Percentiles rank a stretch among this genome's conserved stretches.
These are phyloP conservation scores for Aegilops longissima DNA, from an alignment of 176 grass and related monocot species.

Conservation along the genomic window DNA sequence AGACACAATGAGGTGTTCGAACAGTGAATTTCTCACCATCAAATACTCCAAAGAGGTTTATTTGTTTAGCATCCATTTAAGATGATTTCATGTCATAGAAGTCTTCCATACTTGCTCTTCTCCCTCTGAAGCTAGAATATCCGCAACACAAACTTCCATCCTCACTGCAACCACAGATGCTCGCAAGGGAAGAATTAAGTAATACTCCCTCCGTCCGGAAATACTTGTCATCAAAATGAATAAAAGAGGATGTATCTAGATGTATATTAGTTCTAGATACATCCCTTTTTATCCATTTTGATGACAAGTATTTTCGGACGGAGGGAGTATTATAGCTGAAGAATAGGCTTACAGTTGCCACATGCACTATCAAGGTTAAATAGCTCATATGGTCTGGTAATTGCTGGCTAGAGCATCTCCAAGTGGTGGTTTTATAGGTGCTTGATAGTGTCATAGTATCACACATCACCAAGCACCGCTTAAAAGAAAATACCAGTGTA, in stretches of 20 bases:
- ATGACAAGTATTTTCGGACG: too few relatives aligned
- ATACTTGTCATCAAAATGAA: too few relatives aligned
- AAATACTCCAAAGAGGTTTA: conserved; percentile 82
- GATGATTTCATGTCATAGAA: conserved; percentile 70
- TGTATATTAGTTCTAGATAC: too few relatives aligned
- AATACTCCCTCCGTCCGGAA: too few relatives aligned
- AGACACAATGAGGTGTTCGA: background rate
- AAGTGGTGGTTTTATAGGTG: background rate
- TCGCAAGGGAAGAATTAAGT: conserved; percentile 22
- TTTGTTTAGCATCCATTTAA: conserved; percentile 50
- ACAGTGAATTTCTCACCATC: conserved; percentile 55
- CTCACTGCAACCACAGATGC: conserved; percentile 54
- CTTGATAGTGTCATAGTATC: background rate
- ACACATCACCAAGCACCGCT: background rate
- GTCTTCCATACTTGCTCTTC: conserved; percentile 83
- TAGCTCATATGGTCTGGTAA: background rate
- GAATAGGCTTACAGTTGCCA: background rate
- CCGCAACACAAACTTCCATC: conserved; percentile 73
- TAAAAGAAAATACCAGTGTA: background rate
- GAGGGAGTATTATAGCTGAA: conserved; percentile 8
- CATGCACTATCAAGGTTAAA: conserved; percentile 20
- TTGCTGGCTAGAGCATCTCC: background rate
- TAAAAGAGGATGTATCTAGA: too few relatives aligned
- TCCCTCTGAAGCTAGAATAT: conserved; percentile 82
- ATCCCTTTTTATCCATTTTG: too few relatives aligned